These are phyloP conservation scores for Thermothelomyces thermophilus DNA, from an alignment of 2,329 filamentous ascomycete genomes.

Conservation along the genomic window DNA sequence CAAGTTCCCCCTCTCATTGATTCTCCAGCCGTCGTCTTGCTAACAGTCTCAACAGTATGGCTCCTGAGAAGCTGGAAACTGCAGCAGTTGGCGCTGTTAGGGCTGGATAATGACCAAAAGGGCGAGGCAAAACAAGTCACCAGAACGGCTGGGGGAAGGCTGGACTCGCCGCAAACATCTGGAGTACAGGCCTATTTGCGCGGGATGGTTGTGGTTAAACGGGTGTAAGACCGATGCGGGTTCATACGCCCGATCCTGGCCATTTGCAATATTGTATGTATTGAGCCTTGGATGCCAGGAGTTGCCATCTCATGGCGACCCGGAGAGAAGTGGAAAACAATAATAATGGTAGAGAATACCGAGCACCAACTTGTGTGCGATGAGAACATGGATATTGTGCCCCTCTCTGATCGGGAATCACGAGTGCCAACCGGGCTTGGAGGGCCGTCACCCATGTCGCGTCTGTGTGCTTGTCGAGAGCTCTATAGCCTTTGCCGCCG, in stretches of 20 bases:
- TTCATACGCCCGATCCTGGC: too few species aligned
- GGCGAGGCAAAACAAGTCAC: slow-evolving; percentile 27
- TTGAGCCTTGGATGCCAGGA: too few species aligned
- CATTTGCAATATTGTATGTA: too few species aligned
- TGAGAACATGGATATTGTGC: too few species aligned
- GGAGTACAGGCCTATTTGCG: slow-evolving; percentile 15
- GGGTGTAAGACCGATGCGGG: slow-evolving; percentile 14
- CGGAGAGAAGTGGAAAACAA: too few species aligned
- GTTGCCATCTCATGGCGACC: too few species aligned
- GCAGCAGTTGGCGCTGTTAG: slow-evolving; percentile 32
- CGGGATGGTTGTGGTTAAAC: slow-evolving; percentile 18
- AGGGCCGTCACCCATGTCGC: background rate
- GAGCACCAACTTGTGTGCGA: too few species aligned
- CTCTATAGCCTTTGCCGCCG: slow-evolving; percentile 59
- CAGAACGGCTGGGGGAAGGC: slow-evolving; percentile 11
- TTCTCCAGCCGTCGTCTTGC: background rate
- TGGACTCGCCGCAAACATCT: background rate
- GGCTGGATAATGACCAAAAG: slow-evolving; percentile 26
- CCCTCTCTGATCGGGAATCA: too few species aligned
- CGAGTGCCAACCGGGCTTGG: too few species aligned
- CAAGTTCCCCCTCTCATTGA: slow-evolving; percentile 21
- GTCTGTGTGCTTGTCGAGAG: slow-evolving; percentile 28
- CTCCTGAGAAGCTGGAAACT: slow-evolving; percentile 39
- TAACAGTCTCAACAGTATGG: slow-evolving; percentile 30
- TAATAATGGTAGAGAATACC: too few species aligned